Conservation (phyloP, 1,284 basidiomycete genomes). For the Golubevia pallescens region DNA sequence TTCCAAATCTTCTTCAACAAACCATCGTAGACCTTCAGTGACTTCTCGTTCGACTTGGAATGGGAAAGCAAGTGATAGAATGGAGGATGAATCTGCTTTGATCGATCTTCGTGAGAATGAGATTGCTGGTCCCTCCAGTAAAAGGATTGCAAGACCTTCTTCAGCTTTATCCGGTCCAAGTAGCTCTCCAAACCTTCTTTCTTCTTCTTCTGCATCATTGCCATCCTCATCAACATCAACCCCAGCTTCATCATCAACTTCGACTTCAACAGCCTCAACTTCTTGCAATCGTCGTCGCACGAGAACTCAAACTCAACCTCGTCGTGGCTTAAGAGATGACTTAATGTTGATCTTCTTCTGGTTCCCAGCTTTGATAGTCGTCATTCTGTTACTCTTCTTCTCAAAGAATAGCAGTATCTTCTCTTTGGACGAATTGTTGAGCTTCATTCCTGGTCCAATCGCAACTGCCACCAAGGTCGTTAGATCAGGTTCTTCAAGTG, state of each 20-base stretch:
- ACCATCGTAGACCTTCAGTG: neutral
- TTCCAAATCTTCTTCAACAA: neutral
- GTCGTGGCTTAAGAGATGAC: slow-evolving; percentile 71
- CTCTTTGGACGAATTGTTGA: slow-evolving; percentile 40
- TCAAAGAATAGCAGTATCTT: slow-evolving; percentile 28
- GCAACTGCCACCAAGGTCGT: neutral
- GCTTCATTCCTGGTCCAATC: slow-evolving; percentile 20
- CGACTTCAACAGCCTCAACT: slow-evolving; percentile 17
- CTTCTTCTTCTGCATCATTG: slow-evolving; percentile 67
- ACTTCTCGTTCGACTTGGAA: neutral
- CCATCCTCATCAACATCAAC: slow-evolving; percentile 70
- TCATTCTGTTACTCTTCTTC: slow-evolving; percentile 11
- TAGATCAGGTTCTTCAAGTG: neutral
- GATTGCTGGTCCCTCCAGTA: neutral
- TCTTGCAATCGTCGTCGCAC: neutral
- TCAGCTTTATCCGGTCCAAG: slow-evolving; percentile 15
- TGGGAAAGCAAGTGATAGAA: neutral
- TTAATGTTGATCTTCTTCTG: slow-evolving; percentile 92
- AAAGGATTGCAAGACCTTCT: slow-evolving; percentile 5
- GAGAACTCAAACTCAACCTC: neutral
- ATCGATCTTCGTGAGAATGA: neutral
- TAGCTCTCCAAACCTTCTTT: slow-evolving; percentile 54
- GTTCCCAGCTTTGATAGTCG: slow-evolving; percentile 77
- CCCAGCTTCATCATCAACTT: slow-evolving; percentile 2
- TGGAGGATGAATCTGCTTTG: neutral